phyloP scores from a whole-genome alignment of 768 basidiomycete species.

The Kwoniella shandongensis region DNA sequence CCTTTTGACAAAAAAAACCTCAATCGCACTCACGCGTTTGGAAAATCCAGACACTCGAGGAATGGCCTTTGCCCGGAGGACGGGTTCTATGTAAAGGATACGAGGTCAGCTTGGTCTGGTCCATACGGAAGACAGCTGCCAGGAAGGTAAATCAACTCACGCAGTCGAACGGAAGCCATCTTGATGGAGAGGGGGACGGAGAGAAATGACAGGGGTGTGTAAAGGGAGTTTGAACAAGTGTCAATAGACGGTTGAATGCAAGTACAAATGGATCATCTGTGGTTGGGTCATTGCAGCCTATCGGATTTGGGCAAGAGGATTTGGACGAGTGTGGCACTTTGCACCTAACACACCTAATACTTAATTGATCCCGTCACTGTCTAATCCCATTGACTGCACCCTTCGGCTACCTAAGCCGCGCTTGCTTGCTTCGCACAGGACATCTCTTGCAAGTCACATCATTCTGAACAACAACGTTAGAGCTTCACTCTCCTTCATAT shows the following conservation, averaged over 20 bases:
- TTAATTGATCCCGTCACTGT: too few relatives aligned
- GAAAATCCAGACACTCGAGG: conserved; percentile 15
- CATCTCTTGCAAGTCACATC: too few relatives aligned
- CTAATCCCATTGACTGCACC: too few relatives aligned
- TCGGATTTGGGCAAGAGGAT: too few relatives aligned
- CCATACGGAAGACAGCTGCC: neutral
- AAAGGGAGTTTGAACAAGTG: too few relatives aligned
- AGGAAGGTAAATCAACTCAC: conserved; percentile 11
- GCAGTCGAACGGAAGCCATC: conserved; percentile 28
- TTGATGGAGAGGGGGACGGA: neutral
- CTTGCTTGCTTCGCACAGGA: too few relatives aligned
- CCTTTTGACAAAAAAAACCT: neutral
- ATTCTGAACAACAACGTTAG: too few relatives aligned
- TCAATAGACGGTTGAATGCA: neutral
- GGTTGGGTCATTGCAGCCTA: conserved; percentile 8
- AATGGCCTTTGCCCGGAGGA: conserved; percentile 24
- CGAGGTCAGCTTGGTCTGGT: neutral
- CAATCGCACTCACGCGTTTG: conserved; percentile 23
- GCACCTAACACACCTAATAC: too few relatives aligned
- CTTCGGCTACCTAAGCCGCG: too few relatives aligned
- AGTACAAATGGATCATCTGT: conserved; percentile 15
- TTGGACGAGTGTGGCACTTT: conserved; percentile 26
- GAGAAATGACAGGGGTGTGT: too few relatives aligned
- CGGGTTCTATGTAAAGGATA: conserved; percentile 19
- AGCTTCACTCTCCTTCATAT: too few relatives aligned